Conservation (phyloP, 306 rosid genomes). For the Glycyrrhiza uralensis region DNA sequence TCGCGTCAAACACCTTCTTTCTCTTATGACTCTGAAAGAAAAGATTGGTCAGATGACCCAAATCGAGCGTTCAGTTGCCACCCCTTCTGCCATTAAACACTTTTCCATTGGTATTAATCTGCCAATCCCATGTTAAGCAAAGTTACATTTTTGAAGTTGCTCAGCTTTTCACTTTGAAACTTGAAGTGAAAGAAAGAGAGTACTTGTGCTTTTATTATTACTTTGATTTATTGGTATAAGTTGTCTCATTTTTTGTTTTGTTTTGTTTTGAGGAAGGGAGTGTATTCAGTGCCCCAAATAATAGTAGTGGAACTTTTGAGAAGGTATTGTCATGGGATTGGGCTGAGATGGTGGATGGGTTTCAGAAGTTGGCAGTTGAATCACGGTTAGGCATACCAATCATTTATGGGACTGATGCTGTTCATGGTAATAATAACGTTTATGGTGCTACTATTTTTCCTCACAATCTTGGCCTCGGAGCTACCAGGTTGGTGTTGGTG, state of each 20-base stretch:
- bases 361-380: constrained; percentile 54
- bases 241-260: background rate
- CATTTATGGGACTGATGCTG: constrained; percentile 68
- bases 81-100: constrained; percentile 43
- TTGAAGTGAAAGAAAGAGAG: too few species aligned
- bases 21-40: constrained; percentile 65
- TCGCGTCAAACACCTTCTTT: constrained; percentile 63
- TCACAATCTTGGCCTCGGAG: constrained; percentile 75
- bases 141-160: background rate
- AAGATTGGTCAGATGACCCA: constrained; percentile 76
- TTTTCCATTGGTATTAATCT: constrained; percentile 30
- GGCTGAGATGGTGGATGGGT: constrained; percentile 70
- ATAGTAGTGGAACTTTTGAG: constrained; percentile 53
- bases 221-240: background rate
- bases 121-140: background rate
- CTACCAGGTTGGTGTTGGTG: constrained; percentile 14
- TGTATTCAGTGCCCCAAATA: constrained; percentile 55
- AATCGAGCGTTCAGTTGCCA: constrained; percentile 55
- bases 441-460: constrained; percentile 74
- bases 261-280: constrained; percentile 45
- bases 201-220: too few species aligned
- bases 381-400: constrained; percentile 68
- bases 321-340: constrained; percentile 56
- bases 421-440: constrained; percentile 69
- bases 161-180: background rate